These are phyloP conservation scores for Saposhnikovia divaricata DNA, from an alignment of 129 eudicot species.

Conservation along the genomic window DNA sequence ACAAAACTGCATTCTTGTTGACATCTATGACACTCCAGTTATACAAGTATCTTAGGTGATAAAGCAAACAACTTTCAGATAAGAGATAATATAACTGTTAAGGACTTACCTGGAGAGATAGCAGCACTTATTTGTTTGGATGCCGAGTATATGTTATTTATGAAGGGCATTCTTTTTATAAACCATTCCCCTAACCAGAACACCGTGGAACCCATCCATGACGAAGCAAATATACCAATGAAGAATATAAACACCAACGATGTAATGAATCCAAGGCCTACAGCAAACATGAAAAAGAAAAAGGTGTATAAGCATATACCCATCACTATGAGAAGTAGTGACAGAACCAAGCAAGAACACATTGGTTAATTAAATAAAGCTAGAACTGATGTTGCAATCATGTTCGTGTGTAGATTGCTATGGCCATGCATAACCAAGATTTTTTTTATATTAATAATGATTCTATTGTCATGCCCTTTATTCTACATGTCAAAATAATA, in stretches of 20 bases:
- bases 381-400: background rate
- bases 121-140: slow-evolving; percentile 86
- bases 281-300: background rate
- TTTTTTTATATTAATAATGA: background rate
- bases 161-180: slow-evolving; percentile 76
- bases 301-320: background rate
- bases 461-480: background rate
- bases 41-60: background rate
- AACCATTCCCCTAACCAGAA: slow-evolving; percentile 77
- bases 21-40: background rate
- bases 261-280: slow-evolving; percentile 72
- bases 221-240: slow-evolving; percentile 79
- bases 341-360: background rate
- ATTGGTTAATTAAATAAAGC: background rate
- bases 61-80: background rate
- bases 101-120: slow-evolving; percentile 56
- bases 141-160: slow-evolving; percentile 70
- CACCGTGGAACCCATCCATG: slow-evolving; percentile 87
- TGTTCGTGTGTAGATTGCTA: background rate
- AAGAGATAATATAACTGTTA: background rate
- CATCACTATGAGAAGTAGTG: background rate
- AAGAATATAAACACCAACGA: slow-evolving; percentile 71
- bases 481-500: background rate
- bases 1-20: background rate
- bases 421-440: background rate